These are phyloP conservation scores for Solanum tacnaense DNA, from an alignment of 257 asterid species.

Conservation along the genomic window DNA sequence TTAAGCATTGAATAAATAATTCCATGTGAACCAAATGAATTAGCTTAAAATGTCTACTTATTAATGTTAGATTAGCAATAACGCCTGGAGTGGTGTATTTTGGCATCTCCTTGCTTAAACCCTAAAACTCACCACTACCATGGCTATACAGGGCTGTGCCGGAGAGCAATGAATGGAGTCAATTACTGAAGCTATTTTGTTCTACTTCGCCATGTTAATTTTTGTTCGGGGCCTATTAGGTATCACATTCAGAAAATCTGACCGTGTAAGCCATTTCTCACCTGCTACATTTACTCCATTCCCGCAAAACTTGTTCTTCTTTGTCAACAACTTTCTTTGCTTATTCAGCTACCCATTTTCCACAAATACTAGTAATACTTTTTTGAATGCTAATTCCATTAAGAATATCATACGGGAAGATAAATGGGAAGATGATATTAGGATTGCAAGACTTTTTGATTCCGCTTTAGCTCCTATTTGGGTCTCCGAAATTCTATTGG, in stretches of 20 bases:
- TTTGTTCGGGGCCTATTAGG: constrained; percentile 31
- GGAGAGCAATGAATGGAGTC: constrained; percentile 36
- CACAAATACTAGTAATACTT: constrained; percentile 5
- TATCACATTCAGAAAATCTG: constrained; percentile 31
- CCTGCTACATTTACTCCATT: not conserved
- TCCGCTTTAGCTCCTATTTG: constrained; percentile 53
- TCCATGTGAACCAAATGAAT: not conserved
- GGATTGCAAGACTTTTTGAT: constrained; percentile 25
- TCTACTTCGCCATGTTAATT: constrained; percentile 53
- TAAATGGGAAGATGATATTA: constrained; percentile 58
- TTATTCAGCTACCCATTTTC: constrained; percentile 29
- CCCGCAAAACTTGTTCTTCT: constrained; percentile 27
- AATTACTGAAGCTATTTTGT: constrained; percentile 25
- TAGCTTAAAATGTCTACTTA: not conserved
- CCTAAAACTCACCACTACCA: constrained; percentile 1
- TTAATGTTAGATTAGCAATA: not conserved
- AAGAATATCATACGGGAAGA: constrained; percentile 38
- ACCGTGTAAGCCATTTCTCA: constrained; percentile 25
- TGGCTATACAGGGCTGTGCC: not conserved
- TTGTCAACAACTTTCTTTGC: constrained; percentile 22
- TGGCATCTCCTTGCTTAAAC: constrained; percentile 2
- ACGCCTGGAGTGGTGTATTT: not conserved
- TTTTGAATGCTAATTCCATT: constrained; percentile 17
- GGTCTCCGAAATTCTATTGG: constrained; percentile 39
- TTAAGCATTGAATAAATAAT: not conserved